Base-by-base conservation (phyloP, 768 basidiomycete genomes). In the Polyporus arcularius region DNA sequence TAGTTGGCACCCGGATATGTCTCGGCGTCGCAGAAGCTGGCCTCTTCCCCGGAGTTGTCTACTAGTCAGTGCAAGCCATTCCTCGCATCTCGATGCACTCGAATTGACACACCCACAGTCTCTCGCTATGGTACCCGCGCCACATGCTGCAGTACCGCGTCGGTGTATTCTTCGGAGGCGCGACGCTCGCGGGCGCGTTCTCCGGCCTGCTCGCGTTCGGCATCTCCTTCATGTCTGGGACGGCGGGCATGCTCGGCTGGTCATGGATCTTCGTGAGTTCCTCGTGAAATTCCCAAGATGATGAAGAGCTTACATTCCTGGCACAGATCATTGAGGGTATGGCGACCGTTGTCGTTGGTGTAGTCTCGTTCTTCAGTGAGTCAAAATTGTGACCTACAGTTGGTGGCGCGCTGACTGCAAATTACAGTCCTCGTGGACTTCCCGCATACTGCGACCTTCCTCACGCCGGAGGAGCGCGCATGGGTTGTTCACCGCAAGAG, bases 21-120 rank as follows among this genome's bases (percentile, higher is more conserved):
- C 80, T 90, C 0, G 89, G 89, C 4, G 68, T 87, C 2, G 81
- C 85, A 0, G 89, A 90, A 72, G 86, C 87, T 4, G 87, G 89
- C 10, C 68, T 89, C 10, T 90, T 87, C 71, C 88, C 89, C 11
- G 88, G 88, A 28, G 85, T 90, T 10, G 81, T 83, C 0, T 92
- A 88, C 74, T 90, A 88, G 88, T 88, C 55, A 49, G 64, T 61
- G 31, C 43, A 14, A 4, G 16, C 35, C 8, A 26, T 7, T 12
- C 9, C 31, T 4, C 48, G 26, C 45, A 8, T 35, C 16, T 45
- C 18, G 4, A 14, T 11, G 10, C 14, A 18, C 41, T 14, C n/a
- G 15, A 18, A 16, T 35, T 46, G 5, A 2, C 21, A 38, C 21
- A 26, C 35, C 40, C 43, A 12, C 50, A 71, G 70, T 53, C 58